These are phyloP conservation scores for Gaeumannomyces tritici DNA, from an alignment of 2,329 filamentous ascomycete species.

Conservation along the genomic window DNA sequence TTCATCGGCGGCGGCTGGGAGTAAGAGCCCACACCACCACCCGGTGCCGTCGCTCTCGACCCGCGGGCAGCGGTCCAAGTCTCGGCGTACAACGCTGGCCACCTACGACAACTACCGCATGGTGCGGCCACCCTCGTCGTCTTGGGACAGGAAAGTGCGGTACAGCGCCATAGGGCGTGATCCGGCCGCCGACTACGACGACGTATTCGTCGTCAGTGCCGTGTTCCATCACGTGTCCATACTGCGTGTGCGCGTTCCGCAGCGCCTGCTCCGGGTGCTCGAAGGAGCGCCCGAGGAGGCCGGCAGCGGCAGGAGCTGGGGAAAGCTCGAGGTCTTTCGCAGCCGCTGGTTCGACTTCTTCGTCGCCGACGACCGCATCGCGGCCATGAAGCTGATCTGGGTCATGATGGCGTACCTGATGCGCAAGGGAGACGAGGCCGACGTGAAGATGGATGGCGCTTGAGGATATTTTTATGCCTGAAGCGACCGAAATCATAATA, in stretches of 20 bases:
- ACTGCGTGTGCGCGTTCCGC: constrained; percentile 48
- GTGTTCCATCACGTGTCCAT: constrained; percentile 54
- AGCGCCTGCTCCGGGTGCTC: constrained; percentile 39
- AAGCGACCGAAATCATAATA: no score
- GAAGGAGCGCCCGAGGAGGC: constrained; percentile 31
- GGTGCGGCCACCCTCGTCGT: constrained; percentile 44
- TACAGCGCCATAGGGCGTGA: constrained; percentile 48
- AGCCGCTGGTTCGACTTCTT: constrained; percentile 56
- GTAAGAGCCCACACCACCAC: background rate
- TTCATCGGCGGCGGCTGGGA: background rate
- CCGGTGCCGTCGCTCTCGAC: background rate
- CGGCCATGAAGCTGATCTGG: constrained; percentile 49
- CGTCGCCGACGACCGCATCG: constrained; percentile 39
- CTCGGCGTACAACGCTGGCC: constrained; percentile 28
- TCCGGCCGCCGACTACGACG: constrained; percentile 39
- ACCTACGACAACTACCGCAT: constrained; percentile 57
- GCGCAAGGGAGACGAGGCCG: constrained; percentile 27
- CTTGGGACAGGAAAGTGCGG: constrained; percentile 51
- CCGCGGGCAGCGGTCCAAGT: background rate
- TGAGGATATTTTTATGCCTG: no score
- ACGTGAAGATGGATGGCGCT: constrained; percentile 6
- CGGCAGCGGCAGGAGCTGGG: constrained; percentile 34
- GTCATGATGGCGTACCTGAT: constrained; percentile 51
- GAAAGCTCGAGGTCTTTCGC: constrained; percentile 43
- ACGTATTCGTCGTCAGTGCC: constrained; percentile 51